phyloP scores from a whole-genome alignment of 495 filamentous ascomycete species.

The Podospora anserina region DNA sequence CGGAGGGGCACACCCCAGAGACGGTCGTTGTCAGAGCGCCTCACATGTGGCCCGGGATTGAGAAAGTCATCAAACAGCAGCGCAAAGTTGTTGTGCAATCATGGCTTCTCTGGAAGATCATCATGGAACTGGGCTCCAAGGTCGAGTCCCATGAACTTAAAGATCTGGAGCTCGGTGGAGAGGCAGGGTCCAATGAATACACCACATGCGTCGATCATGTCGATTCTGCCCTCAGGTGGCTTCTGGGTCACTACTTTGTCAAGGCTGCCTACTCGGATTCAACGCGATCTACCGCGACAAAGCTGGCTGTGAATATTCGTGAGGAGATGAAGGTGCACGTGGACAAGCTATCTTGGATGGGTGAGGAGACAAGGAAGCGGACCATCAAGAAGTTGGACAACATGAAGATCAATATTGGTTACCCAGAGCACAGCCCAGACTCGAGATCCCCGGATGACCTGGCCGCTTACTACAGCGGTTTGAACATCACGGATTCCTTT shows the following conservation, averaged over 20 bases:
- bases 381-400: conserved; percentile 67
- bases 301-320: conserved; percentile 68
- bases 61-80: not conserved
- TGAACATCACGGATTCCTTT: conserved; percentile 54
- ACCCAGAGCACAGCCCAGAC: conserved; percentile 52
- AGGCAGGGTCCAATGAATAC: not conserved
- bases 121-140: not conserved
- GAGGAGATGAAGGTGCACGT: conserved; percentile 56
- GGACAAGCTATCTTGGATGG: conserved; percentile 64
- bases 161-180: conserved; percentile 43
- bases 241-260: conserved; percentile 61
- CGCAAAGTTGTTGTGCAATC: not conserved
- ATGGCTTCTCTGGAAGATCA: not conserved
- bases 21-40: not conserved
- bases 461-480: conserved; percentile 54
- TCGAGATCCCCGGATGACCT: conserved; percentile 57
- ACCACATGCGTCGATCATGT: conserved; percentile 57
- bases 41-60: not conserved
- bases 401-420: conserved; percentile 72
- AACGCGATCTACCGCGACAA: conserved; percentile 63
- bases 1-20: not conserved
- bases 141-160: not conserved
- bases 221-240: conserved; percentile 48
- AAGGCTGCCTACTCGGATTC: conserved; percentile 61
- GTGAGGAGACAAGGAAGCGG: conserved; percentile 56